Conservation (phyloP, 1,284 basidiomycete genomes). For the Sporisorium scitamineum region DNA sequence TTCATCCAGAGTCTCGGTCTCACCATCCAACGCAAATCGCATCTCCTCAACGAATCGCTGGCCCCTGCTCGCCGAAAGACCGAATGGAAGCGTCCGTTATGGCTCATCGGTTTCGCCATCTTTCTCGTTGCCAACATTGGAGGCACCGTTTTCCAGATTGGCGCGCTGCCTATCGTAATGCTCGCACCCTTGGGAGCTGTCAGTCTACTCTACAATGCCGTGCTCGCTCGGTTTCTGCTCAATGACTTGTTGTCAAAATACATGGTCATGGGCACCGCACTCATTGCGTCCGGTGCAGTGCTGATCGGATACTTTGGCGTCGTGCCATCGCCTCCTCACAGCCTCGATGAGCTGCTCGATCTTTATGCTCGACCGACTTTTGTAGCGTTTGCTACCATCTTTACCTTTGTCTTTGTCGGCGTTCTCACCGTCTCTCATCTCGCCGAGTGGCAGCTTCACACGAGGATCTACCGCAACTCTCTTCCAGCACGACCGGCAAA, state of each 20-base stretch:
- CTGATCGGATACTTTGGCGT: constrained; percentile 92
- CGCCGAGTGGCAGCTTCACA: constrained; percentile 66
- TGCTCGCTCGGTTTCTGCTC: constrained; percentile 87
- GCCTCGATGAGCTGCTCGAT: constrained; percentile 84
- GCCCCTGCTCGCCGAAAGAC: constrained; percentile 72
- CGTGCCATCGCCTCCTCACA: constrained; percentile 89
- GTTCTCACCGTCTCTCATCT: constrained; percentile 62
- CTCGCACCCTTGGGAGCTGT: constrained; percentile 83
- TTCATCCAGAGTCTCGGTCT: constrained; percentile 90
- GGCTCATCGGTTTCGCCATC: constrained; percentile 76
- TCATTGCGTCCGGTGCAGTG: constrained; percentile 89
- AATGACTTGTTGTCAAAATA: constrained; percentile 86
- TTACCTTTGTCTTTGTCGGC: constrained; percentile 77
- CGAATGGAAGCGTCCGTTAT: constrained; percentile 64
- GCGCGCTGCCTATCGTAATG: constrained; percentile 75
- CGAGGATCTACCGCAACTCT: constrained; percentile 32
- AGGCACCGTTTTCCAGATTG: constrained; percentile 94
- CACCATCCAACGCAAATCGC: constrained; percentile 93
- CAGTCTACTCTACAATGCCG: constrained; percentile 92
- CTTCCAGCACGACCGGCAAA: constrained; percentile 16
- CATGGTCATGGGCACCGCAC: constrained; percentile 85
- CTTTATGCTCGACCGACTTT: constrained; percentile 85
- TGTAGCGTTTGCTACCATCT: constrained; percentile 77
- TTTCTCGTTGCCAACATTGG: constrained; percentile 82
- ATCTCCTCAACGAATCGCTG: constrained; percentile 83